Percentiles rank a stretch among this genome's conserved stretches.
Conservation (phyloP, 805 yeast species). For the Clavispora asparagi region DNA sequence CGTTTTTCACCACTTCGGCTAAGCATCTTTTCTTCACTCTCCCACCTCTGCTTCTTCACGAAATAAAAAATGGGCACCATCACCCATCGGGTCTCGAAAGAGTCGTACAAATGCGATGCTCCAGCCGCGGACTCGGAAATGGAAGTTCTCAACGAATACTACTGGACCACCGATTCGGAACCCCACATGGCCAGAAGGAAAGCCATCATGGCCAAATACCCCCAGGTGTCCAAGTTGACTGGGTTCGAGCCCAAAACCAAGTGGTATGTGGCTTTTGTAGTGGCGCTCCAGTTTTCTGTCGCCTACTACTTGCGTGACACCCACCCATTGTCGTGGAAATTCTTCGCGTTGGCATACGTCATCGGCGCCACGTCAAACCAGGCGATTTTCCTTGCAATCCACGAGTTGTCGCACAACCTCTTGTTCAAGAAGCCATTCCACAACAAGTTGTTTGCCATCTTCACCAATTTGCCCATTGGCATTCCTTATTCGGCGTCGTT, state of each 20-base stretch:
- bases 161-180: slow-evolving; percentile 79
- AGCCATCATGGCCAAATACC: slow-evolving; percentile 67
- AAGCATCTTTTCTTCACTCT: neutral
- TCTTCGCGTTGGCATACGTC: slow-evolving; percentile 61
- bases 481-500: slow-evolving; percentile 85
- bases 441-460: slow-evolving; percentile 71
- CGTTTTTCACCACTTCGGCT: neutral
- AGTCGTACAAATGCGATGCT: slow-evolving; percentile 18
- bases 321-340: slow-evolving; percentile 46
- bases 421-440: slow-evolving; percentile 74
- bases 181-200: slow-evolving; percentile 77
- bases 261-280: slow-evolving; percentile 64
- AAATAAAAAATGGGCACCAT: slow-evolving; percentile 10
- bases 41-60: neutral
- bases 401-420: slow-evolving; percentile 80
- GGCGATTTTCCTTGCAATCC: slow-evolving; percentile 80
- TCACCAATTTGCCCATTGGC: slow-evolving; percentile 82
- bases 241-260: slow-evolving; percentile 88
- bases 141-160: slow-evolving; percentile 56
- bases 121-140: slow-evolving; percentile 39
- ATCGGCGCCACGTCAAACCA: slow-evolving; percentile 86
- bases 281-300: slow-evolving; percentile 55
- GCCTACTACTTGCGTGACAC: slow-evolving; percentile 62
- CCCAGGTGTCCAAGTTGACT: slow-evolving; percentile 71
- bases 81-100: slow-evolving; percentile 14